Percentiles rank a stretch among this genome's conserved stretches.
These are phyloP conservation scores for Oldenlandia corymbosa DNA, from an alignment of 257 asterid genomes.

Conservation along the genomic window DNA sequence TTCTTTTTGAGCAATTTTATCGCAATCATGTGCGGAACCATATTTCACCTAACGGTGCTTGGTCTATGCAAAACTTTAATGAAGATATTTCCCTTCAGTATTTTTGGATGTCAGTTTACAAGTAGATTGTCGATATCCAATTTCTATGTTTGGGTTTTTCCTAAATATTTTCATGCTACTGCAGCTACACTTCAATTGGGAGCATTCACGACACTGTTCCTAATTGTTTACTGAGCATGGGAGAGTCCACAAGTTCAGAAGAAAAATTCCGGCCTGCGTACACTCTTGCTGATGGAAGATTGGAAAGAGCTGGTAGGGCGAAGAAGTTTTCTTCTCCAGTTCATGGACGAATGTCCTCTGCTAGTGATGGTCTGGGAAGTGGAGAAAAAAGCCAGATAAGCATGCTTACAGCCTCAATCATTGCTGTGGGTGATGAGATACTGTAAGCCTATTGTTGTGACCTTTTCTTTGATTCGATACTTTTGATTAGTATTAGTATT, in stretches of 20 bases:
- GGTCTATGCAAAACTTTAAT: neutral
- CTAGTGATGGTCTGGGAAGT: constrained; percentile 48
- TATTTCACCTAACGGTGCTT: neutral
- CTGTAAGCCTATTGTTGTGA: constrained; percentile 56
- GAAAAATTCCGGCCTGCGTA: constrained; percentile 76
- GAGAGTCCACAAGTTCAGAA: constrained; percentile 36
- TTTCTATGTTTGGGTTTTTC: constrained; percentile 1
- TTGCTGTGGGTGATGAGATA: constrained; percentile 86
- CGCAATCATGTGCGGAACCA: neutral
- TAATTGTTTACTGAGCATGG: constrained; percentile 50
- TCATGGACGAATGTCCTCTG: constrained; percentile 29
- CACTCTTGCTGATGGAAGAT: constrained; percentile 79
- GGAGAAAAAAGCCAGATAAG: constrained; percentile 34
- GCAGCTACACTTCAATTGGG: constrained; percentile 93
- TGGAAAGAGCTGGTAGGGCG: constrained; percentile 91
- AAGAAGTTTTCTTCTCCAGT: constrained; percentile 45
- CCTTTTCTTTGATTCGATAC: neutral
- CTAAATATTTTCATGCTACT: constrained; percentile 13
- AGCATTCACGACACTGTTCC: constrained; percentile 96
- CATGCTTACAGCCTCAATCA: constrained; percentile 57
- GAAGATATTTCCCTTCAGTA: neutral
- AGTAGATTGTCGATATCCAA: neutral
- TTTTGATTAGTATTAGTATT: constrained; percentile 9
- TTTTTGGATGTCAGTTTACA: neutral
- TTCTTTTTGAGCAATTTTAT: neutral